Evolutionary conservation across 371 early-diverging fungal genomes (phyloP), one percentile per base, ranked within the genome.

Genomic region (Rhizopus arrhizus): DNA sequence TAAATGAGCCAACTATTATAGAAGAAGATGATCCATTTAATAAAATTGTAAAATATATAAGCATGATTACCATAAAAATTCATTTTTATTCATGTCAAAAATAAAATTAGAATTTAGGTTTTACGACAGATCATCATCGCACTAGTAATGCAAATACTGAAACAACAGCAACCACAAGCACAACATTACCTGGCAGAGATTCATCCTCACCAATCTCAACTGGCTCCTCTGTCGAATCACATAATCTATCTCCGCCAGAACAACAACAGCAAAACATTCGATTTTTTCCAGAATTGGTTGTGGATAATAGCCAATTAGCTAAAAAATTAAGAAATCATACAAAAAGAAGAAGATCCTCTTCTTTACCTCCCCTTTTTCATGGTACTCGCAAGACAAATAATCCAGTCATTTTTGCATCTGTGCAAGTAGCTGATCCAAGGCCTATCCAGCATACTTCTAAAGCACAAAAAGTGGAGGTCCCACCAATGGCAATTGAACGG

Each of bases 391-490:
- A 45, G 9, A 38, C 5, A 3, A 46, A 43, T 3, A 58, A 58
- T 7, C 72, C 68, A 8, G 15, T 72, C 12, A 59, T 72, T 28
- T 72, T 72, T 58, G 68, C 72, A 7, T 59, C 62, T 41, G 54
- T 72, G 2, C 72, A 72, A 50, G 68, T 72, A 11, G 62, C 72
- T 0, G 72, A 72, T 50, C 72, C 72, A 45, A 62, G 65, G 12
- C 72, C 72, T 7, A 46, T 64, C 4, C 64, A 62, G 3, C 70
- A 65, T 56, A 61, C 65, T 6, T 58, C 59, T 33, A 68, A 68
- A 36, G 64, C 68, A 5, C 64, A 57, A 32, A 68, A 68, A 31
- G 59, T 68, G 1, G 68, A 67, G 15, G 59, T 51, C 6, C 51
- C 53, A 16, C 70, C 70, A 3, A 54, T 69, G 12, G 58, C 65